Percentiles rank a stretch among this genome's conserved stretches.
Evolutionary conservation across 208 protist species (phyloP).

Genomic region (Tetramitus jugosus): DNA sequence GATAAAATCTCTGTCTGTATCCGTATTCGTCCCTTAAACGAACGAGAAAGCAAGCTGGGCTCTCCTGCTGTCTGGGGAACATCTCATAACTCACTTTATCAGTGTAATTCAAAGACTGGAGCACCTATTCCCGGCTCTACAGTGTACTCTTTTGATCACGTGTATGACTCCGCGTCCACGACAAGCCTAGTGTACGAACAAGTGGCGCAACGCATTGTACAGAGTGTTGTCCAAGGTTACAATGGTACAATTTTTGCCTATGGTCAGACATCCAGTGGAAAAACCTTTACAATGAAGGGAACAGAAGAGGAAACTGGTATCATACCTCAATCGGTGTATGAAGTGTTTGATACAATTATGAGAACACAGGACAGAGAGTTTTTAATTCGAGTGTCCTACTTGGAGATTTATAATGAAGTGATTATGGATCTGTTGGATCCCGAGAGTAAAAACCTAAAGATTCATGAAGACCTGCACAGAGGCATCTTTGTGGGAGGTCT

Average conservation of each 20-base stretch:
- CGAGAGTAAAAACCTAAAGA: not conserved
- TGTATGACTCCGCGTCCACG: slow-evolving; percentile 13
- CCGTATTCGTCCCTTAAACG: too few relatives aligned
- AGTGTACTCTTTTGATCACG: slow-evolving; percentile 30
- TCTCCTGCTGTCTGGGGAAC: too few relatives aligned
- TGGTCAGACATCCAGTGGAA: slow-evolving; percentile 37
- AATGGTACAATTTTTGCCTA: slow-evolving; percentile 43
- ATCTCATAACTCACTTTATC: too few relatives aligned
- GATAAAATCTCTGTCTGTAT: too few relatives aligned
- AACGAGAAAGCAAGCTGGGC: too few relatives aligned
- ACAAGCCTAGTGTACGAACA: slow-evolving; percentile 33
- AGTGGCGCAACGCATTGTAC: slow-evolving; percentile 35
- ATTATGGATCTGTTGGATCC: slow-evolving; percentile 16
- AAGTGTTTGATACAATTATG: slow-evolving; percentile 36
- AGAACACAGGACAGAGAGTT: slow-evolving; percentile 39
- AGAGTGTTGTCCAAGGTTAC: slow-evolving; percentile 35
- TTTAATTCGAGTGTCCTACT: slow-evolving; percentile 17
- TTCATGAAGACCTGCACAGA: not conserved
- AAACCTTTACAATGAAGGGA: slow-evolving; percentile 37
- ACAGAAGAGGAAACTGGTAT: slow-evolving; percentile 33
- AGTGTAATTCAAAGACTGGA: too few relatives aligned
- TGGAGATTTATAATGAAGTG: slow-evolving; percentile 34
- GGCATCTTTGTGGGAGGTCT: not conserved
- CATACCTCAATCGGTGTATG: slow-evolving; percentile 37
- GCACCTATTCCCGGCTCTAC: too few relatives aligned